Evolutionary conservation across 768 basidiomycete genomes (phyloP).

Genomic region (Suillus fuscotomentosus): DNA sequence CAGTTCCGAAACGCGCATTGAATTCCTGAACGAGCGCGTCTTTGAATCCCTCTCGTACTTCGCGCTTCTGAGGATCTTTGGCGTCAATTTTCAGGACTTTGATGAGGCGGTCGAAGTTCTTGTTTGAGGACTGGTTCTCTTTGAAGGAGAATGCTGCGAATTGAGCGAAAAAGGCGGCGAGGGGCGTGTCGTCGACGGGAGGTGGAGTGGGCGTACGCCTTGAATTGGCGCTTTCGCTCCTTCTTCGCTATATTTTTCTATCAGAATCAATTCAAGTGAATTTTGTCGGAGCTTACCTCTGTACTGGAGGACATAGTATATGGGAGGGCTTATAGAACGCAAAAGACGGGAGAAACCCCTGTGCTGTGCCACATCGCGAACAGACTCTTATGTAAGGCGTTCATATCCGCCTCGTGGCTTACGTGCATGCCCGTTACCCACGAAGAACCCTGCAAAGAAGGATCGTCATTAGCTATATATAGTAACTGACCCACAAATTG

Average conservation of each 20-base stretch:
- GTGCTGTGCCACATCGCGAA: neutral
- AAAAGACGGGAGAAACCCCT: neutral
- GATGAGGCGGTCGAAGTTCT: slow-evolving; percentile 1
- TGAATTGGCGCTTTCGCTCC: neutral
- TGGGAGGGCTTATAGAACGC: neutral
- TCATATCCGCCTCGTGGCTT: neutral
- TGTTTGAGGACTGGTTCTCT: neutral
- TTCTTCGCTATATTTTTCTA: neutral
- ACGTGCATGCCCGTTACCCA: neutral
- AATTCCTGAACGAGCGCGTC: slow-evolving; percentile 10
- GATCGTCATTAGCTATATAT: neutral
- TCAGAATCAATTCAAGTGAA: neutral
- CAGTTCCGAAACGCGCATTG: slow-evolving; percentile 11
- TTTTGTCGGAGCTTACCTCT: neutral
- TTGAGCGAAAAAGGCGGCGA: slow-evolving; percentile 3
- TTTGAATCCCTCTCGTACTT: neutral
- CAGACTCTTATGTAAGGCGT: neutral
- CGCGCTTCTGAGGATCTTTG: neutral
- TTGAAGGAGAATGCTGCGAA: slow-evolving; percentile 6
- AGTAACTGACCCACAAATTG: neutral
- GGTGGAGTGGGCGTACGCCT: slow-evolving; percentile 1
- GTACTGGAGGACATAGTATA: neutral
- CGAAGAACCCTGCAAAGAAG: neutral
- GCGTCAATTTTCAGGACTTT: neutral
- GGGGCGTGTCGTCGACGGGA: neutral